These are phyloP conservation scores for Phlegmacium glaucopus DNA, from an alignment of 768 basidiomycete species.

Conservation along the genomic window DNA sequence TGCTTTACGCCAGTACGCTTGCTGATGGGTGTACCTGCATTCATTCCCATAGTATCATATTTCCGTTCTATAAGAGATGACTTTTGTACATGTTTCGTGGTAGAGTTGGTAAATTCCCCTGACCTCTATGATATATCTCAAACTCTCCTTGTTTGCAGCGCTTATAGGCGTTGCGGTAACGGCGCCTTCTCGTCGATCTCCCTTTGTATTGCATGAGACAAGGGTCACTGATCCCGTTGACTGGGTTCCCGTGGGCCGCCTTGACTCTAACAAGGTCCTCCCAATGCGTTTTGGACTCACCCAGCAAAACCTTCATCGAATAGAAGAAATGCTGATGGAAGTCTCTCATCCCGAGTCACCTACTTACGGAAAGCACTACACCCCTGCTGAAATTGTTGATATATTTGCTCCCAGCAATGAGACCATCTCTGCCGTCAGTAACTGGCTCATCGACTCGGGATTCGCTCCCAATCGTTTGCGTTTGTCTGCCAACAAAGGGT, in stretches of 20 bases:
- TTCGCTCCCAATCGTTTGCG: conserved; percentile 36
- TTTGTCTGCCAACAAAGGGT: conserved; percentile 37
- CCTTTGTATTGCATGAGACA: conserved; percentile 29
- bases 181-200: conserved; percentile 21
- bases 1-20: too few relatives aligned
- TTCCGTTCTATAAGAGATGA: conserved; percentile 1
- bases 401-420: conserved; percentile 49
- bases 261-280: conserved; percentile 29
- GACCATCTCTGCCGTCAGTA: conserved; percentile 37
- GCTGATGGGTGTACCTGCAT: background rate
- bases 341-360: conserved; percentile 51
- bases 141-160: conserved; percentile 11
- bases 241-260: conserved; percentile 24
- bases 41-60: background rate
- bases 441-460: conserved; percentile 44
- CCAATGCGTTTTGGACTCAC: conserved; percentile 49
- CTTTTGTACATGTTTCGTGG: background rate
- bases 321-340: conserved; percentile 44
- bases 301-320: conserved; percentile 42
- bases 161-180: conserved; percentile 18
- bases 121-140: conserved; percentile 19
- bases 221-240: conserved; percentile 28
- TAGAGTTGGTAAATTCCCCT: conserved; percentile 1
- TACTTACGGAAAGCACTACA: conserved; percentile 49
- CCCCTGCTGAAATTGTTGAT: conserved; percentile 38